phyloP scores from a whole-genome alignment of 129 eudicot species.

The Gnaphalium uliginosum region DNA sequence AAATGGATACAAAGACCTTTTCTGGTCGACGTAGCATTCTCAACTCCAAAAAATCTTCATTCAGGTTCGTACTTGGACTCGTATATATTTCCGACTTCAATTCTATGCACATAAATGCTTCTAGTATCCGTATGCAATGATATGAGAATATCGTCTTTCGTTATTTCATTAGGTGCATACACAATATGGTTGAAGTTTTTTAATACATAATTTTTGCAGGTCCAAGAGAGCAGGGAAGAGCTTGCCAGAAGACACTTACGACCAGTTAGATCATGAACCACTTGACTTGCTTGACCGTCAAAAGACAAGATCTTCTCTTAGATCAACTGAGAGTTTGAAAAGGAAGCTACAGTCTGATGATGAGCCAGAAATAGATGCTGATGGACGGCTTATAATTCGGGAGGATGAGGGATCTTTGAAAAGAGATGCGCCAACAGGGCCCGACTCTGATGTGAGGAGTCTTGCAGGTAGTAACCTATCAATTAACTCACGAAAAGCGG shows the following conservation, averaged over 20 bases:
- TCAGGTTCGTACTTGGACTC: constrained; percentile 46
- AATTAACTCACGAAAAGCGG: constrained; percentile 39
- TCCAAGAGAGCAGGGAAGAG: constrained; percentile 66
- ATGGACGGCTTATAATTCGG: constrained; percentile 71
- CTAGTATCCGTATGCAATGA: neutral
- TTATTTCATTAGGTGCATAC: neutral
- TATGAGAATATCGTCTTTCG: neutral
- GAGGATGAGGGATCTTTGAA: constrained; percentile 49
- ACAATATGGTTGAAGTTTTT: neutral
- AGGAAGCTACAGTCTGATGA: constrained; percentile 68
- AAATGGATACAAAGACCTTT: constrained; percentile 44
- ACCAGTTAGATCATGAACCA: constrained; percentile 81
- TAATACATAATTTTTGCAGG: constrained; percentile 38
- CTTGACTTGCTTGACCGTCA: constrained; percentile 85
- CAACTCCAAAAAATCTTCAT: constrained; percentile 49
- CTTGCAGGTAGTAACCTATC: constrained; percentile 46
- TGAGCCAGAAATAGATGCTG: constrained; percentile 70
- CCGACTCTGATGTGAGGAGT: constrained; percentile 57
- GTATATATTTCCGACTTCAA: neutral
- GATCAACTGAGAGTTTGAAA: constrained; percentile 52
- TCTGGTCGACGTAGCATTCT: constrained; percentile 46
- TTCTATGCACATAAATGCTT: neutral
- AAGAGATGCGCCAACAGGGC: constrained; percentile 36
- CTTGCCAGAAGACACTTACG: constrained; percentile 71
- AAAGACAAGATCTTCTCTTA: constrained; percentile 74